These are phyloP conservation scores for Didymella sp. DNA, from an alignment of 2,329 filamentous ascomycete genomes.

Conservation along the genomic window DNA sequence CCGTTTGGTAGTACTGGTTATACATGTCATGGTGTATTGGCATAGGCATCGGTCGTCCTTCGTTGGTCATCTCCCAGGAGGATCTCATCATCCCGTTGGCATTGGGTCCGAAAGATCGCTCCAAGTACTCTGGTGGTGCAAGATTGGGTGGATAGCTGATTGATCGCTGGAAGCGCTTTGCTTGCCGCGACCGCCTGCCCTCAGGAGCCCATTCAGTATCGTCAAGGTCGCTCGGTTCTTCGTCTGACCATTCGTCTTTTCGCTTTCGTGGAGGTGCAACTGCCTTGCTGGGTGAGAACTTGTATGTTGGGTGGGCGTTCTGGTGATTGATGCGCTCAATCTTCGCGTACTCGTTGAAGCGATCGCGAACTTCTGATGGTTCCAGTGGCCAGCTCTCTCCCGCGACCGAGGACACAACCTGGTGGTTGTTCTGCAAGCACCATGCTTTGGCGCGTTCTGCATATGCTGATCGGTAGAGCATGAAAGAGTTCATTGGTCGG, in stretches of 20 bases:
- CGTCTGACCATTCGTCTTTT: slow-evolving; percentile 53
- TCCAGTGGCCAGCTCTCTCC: slow-evolving; percentile 88
- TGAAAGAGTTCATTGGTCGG: slow-evolving; percentile 96
- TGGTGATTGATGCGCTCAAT: slow-evolving; percentile 86
- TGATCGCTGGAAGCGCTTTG: slow-evolving; percentile 35
- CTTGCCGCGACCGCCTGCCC: slow-evolving; percentile 31
- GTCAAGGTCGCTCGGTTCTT: slow-evolving; percentile 53
- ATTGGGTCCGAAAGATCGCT: slow-evolving; percentile 39
- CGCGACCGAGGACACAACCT: slow-evolving; percentile 86
- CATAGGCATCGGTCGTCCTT: slow-evolving; percentile 57
- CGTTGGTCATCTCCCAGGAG: slow-evolving; percentile 61
- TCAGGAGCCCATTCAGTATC: slow-evolving; percentile 50
- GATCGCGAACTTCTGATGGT: slow-evolving; percentile 71
- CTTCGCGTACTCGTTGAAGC: slow-evolving; percentile 80
- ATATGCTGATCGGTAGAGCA: slow-evolving; percentile 94
- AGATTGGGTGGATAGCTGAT: slow-evolving; percentile 37
- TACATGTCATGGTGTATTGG: slow-evolving; percentile 51
- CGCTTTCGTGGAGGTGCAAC: slow-evolving; percentile 56
- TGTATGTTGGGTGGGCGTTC: slow-evolving; percentile 86
- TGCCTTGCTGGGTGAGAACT: slow-evolving; percentile 85
- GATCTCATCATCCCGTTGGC: slow-evolving; percentile 52
- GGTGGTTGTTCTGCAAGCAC: slow-evolving; percentile 88
- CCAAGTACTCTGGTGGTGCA: slow-evolving; percentile 36
- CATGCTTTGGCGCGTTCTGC: slow-evolving; percentile 84
- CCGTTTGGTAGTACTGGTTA: slow-evolving; percentile 61